Conservation (phyloP, 2,329 filamentous ascomycete genomes). For the Beauveria varroae region DNA sequence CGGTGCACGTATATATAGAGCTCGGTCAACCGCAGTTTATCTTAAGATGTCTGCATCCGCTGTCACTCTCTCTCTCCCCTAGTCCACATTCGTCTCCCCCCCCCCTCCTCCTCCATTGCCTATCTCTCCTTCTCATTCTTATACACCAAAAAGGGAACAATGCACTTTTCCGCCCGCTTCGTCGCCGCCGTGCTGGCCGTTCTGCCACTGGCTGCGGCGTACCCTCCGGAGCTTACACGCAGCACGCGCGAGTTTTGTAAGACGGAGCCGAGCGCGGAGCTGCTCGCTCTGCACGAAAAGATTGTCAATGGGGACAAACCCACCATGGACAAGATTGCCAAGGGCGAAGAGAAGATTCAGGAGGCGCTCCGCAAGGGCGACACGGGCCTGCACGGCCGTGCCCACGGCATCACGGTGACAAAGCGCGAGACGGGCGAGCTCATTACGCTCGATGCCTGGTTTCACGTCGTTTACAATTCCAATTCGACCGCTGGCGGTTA, state of each 20-base stretch:
- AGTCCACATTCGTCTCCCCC: background rate
- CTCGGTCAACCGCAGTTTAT: background rate
- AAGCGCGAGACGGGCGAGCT: background rate
- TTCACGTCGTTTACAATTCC: conserved; percentile 33
- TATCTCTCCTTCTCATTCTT: background rate
- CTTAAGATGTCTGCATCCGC: background rate
- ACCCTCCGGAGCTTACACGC: background rate
- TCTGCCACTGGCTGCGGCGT: background rate
- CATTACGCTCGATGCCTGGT: conserved; percentile 27
- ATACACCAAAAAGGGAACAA: background rate
- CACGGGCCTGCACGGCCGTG: background rate
- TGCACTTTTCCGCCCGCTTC: background rate
- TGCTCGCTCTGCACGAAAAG: background rate
- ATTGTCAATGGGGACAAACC: background rate
- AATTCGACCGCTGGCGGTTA: conserved; percentile 30
- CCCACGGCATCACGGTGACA: background rate
- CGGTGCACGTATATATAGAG: background rate
- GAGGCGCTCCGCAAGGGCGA: background rate
- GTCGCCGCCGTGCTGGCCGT: background rate
- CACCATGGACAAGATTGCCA: conserved; percentile 4
- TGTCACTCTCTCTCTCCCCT: background rate
- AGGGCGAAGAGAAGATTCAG: background rate
- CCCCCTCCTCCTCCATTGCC: no score
- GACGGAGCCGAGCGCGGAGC: background rate
- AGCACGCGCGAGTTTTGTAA: background rate